A percentile compares a stretch with the other conserved stretches of the same genome.
These are phyloP conservation scores for Beauveria sp. DNA, from an alignment of 2,329 filamentous ascomycete species.

Conservation along the genomic window DNA sequence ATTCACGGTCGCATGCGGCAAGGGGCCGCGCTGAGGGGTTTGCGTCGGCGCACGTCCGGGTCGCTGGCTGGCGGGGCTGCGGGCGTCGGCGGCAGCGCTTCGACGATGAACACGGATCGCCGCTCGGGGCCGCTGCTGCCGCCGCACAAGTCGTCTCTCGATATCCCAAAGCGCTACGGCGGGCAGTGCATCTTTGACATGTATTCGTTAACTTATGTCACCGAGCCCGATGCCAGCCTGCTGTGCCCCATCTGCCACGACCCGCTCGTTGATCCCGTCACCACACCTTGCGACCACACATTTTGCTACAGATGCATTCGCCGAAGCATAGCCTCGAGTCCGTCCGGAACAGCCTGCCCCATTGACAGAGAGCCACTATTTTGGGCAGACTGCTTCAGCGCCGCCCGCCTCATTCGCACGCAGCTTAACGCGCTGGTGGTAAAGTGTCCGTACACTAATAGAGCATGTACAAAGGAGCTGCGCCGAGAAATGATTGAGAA, in stretches of 20 bases:
- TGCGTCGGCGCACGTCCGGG: constrained; percentile 12
- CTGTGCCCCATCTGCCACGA: constrained; percentile 52
- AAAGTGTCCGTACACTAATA: constrained; percentile 45
- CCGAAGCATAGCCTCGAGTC: constrained; percentile 31
- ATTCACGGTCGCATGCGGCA: constrained; percentile 18
- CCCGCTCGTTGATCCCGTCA: constrained; percentile 52
- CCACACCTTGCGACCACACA: constrained; percentile 56
- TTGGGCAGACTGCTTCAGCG: constrained; percentile 33
- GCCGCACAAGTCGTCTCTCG: constrained; percentile 31
- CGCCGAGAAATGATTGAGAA: constrained; percentile 46
- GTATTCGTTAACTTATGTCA: constrained; percentile 36
- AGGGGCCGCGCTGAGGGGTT: constrained; percentile 14
- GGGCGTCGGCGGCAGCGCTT: constrained; percentile 1
- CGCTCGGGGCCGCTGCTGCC: constrained; percentile 27
- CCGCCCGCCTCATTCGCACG: constrained; percentile 44
- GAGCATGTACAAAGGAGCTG: constrained; percentile 43
- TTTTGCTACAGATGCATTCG: constrained; percentile 54
- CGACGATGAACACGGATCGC: constrained; percentile 19
- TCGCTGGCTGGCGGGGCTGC: constrained; percentile 9
- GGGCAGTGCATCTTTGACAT: constrained; percentile 36
- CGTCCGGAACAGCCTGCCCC: constrained; percentile 41
- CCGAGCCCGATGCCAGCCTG: constrained; percentile 37
- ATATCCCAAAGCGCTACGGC: constrained; percentile 30
- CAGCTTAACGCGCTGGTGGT: constrained; percentile 54
- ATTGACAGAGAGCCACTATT: constrained; percentile 44